These are phyloP conservation scores for Globisporangium paddicum DNA, from an alignment of 352 stramenopile species.

Conservation along the genomic window DNA sequence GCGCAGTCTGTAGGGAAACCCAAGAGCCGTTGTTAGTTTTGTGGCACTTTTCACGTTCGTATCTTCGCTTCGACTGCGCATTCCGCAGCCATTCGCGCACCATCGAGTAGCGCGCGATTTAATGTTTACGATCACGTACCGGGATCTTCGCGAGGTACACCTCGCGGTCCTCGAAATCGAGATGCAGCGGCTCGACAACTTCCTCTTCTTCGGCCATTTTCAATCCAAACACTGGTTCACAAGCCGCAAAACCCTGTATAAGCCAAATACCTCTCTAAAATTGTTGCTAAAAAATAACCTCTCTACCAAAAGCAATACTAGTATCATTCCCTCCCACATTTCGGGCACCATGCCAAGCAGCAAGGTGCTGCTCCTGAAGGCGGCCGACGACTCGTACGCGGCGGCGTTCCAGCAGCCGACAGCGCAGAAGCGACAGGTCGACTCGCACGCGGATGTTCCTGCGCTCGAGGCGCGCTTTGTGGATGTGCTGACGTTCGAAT, in stretches of 20 bases:
- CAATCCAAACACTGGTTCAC: slow-evolving; percentile 1
- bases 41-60: neutral
- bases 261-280: neutral
- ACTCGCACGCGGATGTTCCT: neutral
- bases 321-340: no score
- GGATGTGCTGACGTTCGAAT: slow-evolving; percentile 68
- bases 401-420: slow-evolving; percentile 22
- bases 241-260: neutral
- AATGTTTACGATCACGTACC: slow-evolving; percentile 25
- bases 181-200: slow-evolving; percentile 86
- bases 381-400: slow-evolving; percentile 51
- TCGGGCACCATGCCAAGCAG: neutral
- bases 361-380: slow-evolving; percentile 65
- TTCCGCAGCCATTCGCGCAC: neutral
- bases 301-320: no score
- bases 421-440: neutral
- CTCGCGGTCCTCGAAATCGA: slow-evolving; percentile 84
- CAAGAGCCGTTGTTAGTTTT: neutral
- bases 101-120: neutral
- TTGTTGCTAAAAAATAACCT: neutral
- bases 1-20: slow-evolving; percentile 46
- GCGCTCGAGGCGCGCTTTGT: slow-evolving; percentile 36
- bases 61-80: neutral
- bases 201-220: slow-evolving; percentile 83
- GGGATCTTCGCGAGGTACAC: slow-evolving; percentile 86